Evolutionary conservation across 2,329 filamentous ascomycete genomes (phyloP), one percentile per base, ranked within the genome.

Genomic region (Drechslerella dactyloides): DNA sequence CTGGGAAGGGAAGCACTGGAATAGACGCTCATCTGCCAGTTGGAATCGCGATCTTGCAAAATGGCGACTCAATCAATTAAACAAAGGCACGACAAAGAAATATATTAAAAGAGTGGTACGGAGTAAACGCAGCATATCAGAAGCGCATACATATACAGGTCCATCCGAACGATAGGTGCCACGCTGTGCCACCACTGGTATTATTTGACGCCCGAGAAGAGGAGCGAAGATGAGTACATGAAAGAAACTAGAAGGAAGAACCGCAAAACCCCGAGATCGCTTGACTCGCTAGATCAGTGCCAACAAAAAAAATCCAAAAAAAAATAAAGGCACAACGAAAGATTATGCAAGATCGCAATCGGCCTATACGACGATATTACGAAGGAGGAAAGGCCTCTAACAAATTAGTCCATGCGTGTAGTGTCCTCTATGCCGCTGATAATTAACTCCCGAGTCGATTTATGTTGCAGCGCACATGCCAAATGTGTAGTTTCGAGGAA

Each of bases 181-280:
- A 64, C 66, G 53, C 51, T 55, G 50, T 46, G 59, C 66, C 59
- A 64, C 54, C 53, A 53, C 46, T 54, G 66, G 58, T 63, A 64
- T 58, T 59, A 63, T 70, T 70, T 35, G 59, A 59, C 59, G 66
- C 66, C 59, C 53, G 59, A 55, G 37, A 63, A 63, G 48, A 63
- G 59, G 27, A 54, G 53, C 59, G 59, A 50, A 70, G 53, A 48
- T 15, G n/a, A 33, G 27, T 54, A 42, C 23, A 59, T 57, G 21
- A 37, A 54, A 52, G 3, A 64, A 62, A 70, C 33, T 37, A 48
- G 55, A 30, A 57, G 52, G 57, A 53, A 54, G 21, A 54, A 23
- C n/a, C 19, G n/a, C 51, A 50, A 19, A 48, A 70, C 4, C n/a
- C 17, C 21, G 19, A 63, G 63, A 37, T 51, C 54, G 59, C 66